A percentile compares a stretch with the other conserved stretches of the same genome.
Conservation (phyloP, 208 protist genomes). For the Leishmania aethiopica region DNA sequence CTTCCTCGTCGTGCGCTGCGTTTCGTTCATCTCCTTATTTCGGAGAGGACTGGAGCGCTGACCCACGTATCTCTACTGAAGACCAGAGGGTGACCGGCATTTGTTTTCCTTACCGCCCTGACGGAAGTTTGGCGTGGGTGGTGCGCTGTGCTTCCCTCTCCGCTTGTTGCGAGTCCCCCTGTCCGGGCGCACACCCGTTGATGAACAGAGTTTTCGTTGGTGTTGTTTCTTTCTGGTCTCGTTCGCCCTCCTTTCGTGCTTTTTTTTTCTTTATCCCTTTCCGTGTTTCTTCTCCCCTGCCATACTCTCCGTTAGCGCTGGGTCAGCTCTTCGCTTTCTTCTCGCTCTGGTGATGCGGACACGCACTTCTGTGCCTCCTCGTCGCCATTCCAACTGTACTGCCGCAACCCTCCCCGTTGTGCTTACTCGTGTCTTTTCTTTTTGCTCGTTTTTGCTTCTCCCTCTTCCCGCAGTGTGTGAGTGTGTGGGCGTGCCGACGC, state of each 20-base stretch:
- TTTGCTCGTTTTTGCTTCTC: not conserved
- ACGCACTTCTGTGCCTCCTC: not conserved
- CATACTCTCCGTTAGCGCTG: not conserved
- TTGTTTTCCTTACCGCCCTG: not conserved
- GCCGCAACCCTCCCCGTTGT: not conserved
- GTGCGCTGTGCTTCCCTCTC: not conserved
- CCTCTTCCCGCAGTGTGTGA: not conserved
- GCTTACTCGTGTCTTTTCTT: not conserved
- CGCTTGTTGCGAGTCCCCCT: not conserved
- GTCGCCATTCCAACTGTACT: not conserved
- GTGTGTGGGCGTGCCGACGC: not conserved
- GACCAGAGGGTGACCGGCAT: not conserved
- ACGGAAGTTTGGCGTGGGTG: not conserved
- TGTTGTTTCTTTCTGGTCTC: constrained; percentile 4
- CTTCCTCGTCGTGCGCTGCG: not conserved
- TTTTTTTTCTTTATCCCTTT: not conserved
- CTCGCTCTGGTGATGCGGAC: not conserved
- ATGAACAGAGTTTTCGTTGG: not conserved
- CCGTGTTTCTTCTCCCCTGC: not conserved
- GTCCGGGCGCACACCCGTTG: not conserved
- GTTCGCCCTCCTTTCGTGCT: not conserved
- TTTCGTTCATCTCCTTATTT: constrained; percentile 9
- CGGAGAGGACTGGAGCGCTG: not conserved
- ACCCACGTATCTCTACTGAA: not conserved
- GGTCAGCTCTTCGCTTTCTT: no score